These are phyloP conservation scores for Barnettozyma pratensis DNA, from an alignment of 805 yeast species.

Conservation along the genomic window DNA sequence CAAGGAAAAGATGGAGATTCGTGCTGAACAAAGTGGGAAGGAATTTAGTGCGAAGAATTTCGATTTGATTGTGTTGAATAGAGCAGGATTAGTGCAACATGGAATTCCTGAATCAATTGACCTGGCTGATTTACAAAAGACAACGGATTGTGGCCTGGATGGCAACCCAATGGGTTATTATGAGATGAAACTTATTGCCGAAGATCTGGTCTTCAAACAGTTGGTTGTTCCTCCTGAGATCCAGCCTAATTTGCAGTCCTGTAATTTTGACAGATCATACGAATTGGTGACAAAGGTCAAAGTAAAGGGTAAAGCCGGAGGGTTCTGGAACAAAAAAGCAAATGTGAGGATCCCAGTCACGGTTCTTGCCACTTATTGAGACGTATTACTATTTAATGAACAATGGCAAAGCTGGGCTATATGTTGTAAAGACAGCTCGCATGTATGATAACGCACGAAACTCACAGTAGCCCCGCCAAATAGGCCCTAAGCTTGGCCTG, in stretches of 20 bases:
- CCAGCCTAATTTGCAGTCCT: not conserved
- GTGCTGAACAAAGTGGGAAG: not conserved
- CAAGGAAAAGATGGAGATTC: not conserved
- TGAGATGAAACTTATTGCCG: not conserved
- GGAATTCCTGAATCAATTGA: not conserved
- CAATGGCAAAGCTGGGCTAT: too few species aligned
- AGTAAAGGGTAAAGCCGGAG: not conserved
- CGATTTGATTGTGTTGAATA: not conserved
- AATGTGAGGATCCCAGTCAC: too few species aligned
- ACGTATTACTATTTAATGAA: too few species aligned
- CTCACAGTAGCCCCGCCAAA: too few species aligned
- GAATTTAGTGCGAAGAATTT: not conserved
- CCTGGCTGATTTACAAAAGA: not conserved
- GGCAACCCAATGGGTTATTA: not conserved
- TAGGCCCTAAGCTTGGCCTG: too few species aligned
- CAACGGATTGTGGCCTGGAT: not conserved
- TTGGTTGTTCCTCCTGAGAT: not conserved
- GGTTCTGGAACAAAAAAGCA: not conserved
- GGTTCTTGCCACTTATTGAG: too few species aligned
- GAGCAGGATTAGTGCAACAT: not conserved
- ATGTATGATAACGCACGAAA: too few species aligned
- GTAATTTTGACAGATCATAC: not conserved
- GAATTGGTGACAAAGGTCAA: not conserved
- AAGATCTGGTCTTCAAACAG: not conserved
- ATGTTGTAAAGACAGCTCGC: too few species aligned